Percentiles rank a stretch among this genome's conserved stretches.
Evolutionary conservation across 1,284 basidiomycete species (phyloP).

Genomic region (Tilletia indica): DNA sequence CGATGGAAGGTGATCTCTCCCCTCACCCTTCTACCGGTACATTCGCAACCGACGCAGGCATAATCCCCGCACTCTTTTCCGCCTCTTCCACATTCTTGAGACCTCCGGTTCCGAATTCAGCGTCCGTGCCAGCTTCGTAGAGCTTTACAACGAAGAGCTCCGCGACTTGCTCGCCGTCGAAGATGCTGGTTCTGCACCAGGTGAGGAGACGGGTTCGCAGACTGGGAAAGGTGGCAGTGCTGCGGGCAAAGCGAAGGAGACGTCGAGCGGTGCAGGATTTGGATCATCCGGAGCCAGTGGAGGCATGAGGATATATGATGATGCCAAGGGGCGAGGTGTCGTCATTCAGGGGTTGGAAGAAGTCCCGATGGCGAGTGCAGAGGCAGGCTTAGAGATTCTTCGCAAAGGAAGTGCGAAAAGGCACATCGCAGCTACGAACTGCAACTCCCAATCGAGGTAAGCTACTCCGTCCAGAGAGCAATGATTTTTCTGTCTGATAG

Average conservation of each 20-base stretch:
- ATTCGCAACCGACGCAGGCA: slow-evolving; percentile 84
- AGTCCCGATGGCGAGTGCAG: slow-evolving; percentile 75
- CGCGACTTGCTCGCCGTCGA: slow-evolving; percentile 63
- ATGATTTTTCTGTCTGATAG: neutral
- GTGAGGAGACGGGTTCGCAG: too few relatives aligned
- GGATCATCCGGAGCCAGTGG: neutral
- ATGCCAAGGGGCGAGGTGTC: slow-evolving; percentile 1
- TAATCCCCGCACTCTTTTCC: slow-evolving; percentile 93
- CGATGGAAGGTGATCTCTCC: slow-evolving; percentile 55
- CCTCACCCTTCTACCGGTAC: slow-evolving; percentile 65
- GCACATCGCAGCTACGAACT: slow-evolving; percentile 93
- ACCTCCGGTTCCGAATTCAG: slow-evolving; percentile 71
- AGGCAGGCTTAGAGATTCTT: slow-evolving; percentile 80
- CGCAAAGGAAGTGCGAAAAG: slow-evolving; percentile 84
- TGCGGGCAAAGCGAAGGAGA: neutral
- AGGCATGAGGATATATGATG: slow-evolving; percentile 9
- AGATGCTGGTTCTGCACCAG: neutral
- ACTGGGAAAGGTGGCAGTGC: neutral
- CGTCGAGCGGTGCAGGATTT: neutral
- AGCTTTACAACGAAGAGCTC: slow-evolving; percentile 99
- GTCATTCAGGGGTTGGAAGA: slow-evolving; percentile 82
- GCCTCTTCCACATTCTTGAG: slow-evolving; percentile 86
- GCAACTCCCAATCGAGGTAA: slow-evolving; percentile 87
- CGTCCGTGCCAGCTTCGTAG: slow-evolving; percentile 90
- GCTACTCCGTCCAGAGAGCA: slow-evolving; percentile 28